Evolutionary conservation across 1,284 basidiomycete genomes (phyloP).

Genomic region (Marasmius sp.): DNA sequence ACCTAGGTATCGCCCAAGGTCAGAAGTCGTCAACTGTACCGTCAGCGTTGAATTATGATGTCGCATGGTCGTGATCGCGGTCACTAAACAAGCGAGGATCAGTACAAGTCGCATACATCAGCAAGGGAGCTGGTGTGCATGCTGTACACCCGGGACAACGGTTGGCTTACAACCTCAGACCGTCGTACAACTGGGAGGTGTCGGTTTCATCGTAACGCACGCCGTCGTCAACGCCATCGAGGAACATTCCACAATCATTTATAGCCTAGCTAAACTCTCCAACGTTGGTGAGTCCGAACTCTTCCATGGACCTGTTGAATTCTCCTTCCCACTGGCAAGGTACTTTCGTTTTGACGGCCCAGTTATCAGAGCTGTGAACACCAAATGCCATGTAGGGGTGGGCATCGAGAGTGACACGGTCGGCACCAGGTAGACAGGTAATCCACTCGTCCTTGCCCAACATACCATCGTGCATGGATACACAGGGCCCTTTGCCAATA

Average conservation of each 20-base stretch:
- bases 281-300: constrained; percentile 75
- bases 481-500: constrained; percentile 60
- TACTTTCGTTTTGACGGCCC: constrained; percentile 55
- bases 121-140: too few relatives aligned
- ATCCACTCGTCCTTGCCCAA: constrained; percentile 59
- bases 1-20: too few relatives aligned
- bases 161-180: too few relatives aligned
- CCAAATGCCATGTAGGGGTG: constrained; percentile 80
- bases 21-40: too few relatives aligned
- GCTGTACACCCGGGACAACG: too few relatives aligned
- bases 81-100: too few relatives aligned
- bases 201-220: constrained; percentile 77
- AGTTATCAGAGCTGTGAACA: constrained; percentile 54
- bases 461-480: constrained; percentile 87
- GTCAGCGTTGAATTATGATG: too few relatives aligned
- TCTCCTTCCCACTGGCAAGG: constrained; percentile 75
- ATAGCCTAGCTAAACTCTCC: constrained; percentile 86
- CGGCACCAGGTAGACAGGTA: constrained; percentile 72
- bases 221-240: constrained; percentile 82
- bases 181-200: too few relatives aligned
- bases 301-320: constrained; percentile 60
- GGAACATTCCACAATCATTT: constrained; percentile 79
- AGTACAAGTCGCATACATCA: too few relatives aligned
- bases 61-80: too few relatives aligned
- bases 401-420: constrained; percentile 78